These are phyloP conservation scores for Macadamia integrifolia DNA, from an alignment of 164 flowering plant genomes.

Conservation along the genomic window DNA sequence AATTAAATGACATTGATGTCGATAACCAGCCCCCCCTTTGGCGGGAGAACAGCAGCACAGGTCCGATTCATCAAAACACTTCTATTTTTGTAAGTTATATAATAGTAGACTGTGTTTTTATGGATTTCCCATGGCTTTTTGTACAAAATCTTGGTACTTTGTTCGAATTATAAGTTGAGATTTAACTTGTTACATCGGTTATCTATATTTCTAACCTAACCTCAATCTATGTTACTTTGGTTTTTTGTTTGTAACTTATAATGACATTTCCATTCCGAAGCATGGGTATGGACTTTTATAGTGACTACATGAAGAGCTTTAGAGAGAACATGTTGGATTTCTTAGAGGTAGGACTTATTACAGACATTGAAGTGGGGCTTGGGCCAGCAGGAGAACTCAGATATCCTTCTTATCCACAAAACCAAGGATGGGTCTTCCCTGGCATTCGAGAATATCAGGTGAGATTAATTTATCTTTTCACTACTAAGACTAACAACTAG, in stretches of 20 bases:
- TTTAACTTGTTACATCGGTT: too few relatives aligned
- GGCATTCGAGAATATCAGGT: conserved; percentile 96
- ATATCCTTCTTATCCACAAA: conserved; percentile 74
- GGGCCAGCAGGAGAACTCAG: conserved; percentile 92
- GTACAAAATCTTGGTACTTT: too few relatives aligned
- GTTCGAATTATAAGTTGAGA: too few relatives aligned
- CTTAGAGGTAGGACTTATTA: conserved; percentile 46
- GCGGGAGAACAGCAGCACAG: conserved; percentile 74
- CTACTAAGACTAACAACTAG: background rate
- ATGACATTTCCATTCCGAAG: too few relatives aligned
- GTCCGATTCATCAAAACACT: conserved; percentile 18
- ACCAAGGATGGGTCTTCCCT: conserved; percentile 79
- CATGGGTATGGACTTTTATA: conserved; percentile 24
- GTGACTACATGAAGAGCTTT: conserved; percentile 87
- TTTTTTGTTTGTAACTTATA: too few relatives aligned
- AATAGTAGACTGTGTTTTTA: background rate
- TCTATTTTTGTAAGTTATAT: background rate
- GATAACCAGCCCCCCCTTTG: conserved; percentile 55
- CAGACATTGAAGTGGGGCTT: conserved; percentile 85
- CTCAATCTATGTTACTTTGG: too few relatives aligned
- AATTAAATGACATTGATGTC: conserved; percentile 31
- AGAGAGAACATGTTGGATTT: conserved; percentile 73
- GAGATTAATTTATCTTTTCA: background rate
- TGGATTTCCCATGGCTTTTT: background rate
- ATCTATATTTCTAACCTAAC: too few relatives aligned